Evolutionary conservation across 805 yeast genomes (phyloP).

Genomic region (Nakazawaea molendinolei): DNA sequence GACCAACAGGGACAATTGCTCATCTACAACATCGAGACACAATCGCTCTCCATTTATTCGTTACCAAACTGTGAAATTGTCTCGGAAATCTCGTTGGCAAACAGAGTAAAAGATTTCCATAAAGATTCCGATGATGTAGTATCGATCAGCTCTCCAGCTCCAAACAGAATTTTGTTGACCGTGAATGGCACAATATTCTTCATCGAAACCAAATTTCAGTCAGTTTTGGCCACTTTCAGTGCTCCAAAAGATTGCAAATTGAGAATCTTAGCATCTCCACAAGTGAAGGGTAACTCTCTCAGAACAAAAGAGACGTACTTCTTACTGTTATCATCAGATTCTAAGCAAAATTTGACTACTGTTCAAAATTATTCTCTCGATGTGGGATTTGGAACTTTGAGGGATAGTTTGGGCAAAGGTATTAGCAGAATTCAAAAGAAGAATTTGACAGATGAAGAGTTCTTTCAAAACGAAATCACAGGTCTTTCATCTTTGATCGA

Average conservation of each 20-base stretch:
- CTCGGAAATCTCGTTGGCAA: constrained; percentile 19
- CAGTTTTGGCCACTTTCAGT: constrained; percentile 27
- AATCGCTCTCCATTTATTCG: constrained; percentile 19
- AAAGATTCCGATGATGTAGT: constrained; percentile 14
- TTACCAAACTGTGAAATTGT: constrained; percentile 27
- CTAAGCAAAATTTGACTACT: constrained; percentile 35
- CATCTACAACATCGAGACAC: constrained; percentile 16
- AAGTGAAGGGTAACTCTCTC: constrained; percentile 36
- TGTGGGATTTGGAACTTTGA: constrained; percentile 61
- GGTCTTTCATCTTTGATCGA: constrained; percentile 19
- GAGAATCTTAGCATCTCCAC: constrained; percentile 20
- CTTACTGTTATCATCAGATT: constrained; percentile 32
- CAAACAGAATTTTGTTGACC: constrained; percentile 40
- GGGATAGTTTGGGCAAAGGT: constrained; percentile 66
- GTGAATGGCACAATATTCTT: constrained; percentile 32
- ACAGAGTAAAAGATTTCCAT: constrained; percentile 21
- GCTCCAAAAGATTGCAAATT: background rate
- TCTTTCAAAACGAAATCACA: constrained; percentile 17
- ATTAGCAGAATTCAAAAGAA: constrained; percentile 20
- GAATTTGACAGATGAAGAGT: constrained; percentile 13
- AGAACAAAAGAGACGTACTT: constrained; percentile 35
- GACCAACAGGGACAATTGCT: constrained; percentile 25
- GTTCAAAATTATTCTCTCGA: constrained; percentile 43
- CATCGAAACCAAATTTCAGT: constrained; percentile 37
- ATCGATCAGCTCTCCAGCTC: constrained; percentile 33